Percentiles rank a stretch among this genome's conserved stretches.
These are phyloP conservation scores for Lentinula novae-zelandiae DNA, from an alignment of 1,284 basidiomycete species.

Conservation along the genomic window DNA sequence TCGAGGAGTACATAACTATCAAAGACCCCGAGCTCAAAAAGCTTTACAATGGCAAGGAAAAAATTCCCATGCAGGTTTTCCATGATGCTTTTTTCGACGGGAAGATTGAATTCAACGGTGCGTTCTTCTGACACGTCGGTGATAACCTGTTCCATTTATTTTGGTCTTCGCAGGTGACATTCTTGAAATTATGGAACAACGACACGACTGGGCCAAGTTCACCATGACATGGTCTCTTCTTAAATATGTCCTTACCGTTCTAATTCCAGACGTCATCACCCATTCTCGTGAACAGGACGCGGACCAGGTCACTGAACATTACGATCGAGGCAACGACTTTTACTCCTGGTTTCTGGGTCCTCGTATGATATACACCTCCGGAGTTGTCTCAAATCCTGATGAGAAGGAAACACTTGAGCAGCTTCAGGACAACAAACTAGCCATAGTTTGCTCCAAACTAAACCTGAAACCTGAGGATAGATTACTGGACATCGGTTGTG, in stretches of 20 bases:
- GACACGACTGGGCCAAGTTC: constrained; percentile 96
- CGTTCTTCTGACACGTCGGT: constrained; percentile 20
- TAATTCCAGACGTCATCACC: constrained; percentile 91
- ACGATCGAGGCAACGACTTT: constrained; percentile 96
- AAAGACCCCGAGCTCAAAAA: constrained; percentile 80
- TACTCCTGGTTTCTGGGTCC: constrained; percentile 94
- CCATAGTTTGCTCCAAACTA: constrained; percentile 15
- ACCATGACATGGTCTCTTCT: constrained; percentile 84
- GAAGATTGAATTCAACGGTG: constrained; percentile 94
- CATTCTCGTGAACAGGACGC: constrained; percentile 92
- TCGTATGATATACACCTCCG: constrained; percentile 97
- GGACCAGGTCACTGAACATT: constrained; percentile 95
- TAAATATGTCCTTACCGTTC: constrained; percentile 87
- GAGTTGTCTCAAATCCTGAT: constrained; percentile 78
- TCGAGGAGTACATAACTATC: constrained; percentile 90
- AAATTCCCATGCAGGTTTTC: constrained; percentile 98
- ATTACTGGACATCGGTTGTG: constrained; percentile 93
- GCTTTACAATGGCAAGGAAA: constrained; percentile 78
- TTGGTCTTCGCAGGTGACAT: constrained; percentile 67
- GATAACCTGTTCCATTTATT: background rate
- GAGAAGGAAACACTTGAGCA: constrained; percentile 87
- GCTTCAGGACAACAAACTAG: constrained; percentile 97
- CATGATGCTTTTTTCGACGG: constrained; percentile 98
- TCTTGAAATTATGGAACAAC: constrained; percentile 89
- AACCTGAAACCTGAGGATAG: constrained; percentile 80